phyloP scores from a whole-genome alignment of 768 basidiomycete species.

The Amanita exitialis region DNA sequence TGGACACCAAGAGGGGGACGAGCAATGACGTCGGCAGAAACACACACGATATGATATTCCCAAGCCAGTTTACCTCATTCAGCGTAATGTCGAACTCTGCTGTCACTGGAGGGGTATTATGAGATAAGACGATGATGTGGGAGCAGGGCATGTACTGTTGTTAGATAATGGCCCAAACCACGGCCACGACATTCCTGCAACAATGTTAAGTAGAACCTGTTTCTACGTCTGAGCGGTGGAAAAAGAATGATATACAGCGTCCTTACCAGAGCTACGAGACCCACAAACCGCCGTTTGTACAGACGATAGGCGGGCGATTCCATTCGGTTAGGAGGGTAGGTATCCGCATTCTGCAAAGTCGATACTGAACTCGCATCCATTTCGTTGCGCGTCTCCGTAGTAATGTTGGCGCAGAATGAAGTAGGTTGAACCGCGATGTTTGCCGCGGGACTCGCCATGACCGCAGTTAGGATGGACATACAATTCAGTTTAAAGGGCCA shows the following conservation, averaged over 20 bases:
- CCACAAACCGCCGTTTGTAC: conserved; percentile 64
- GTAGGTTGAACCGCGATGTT: no score
- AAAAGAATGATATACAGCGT: background rate
- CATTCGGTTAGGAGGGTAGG: no score
- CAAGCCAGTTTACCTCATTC: conserved; percentile 73
- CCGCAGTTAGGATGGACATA: background rate
- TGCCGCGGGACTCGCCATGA: no score
- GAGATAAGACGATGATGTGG: background rate
- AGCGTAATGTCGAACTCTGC: conserved; percentile 60
- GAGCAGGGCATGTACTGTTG: conserved; percentile 31
- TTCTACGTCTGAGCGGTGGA: background rate
- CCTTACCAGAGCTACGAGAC: conserved; percentile 52
- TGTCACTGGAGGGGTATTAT: conserved; percentile 25
- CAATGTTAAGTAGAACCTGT: conserved; percentile 48
- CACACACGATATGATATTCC: conserved; percentile 52
- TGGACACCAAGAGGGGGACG: conserved; percentile 47
- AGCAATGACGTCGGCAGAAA: conserved; percentile 52
- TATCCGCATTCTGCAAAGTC: background rate
- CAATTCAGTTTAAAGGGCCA: background rate
- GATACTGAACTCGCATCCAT: background rate
- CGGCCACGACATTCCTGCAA: conserved; percentile 58
- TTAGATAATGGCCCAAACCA: conserved; percentile 85
- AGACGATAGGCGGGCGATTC: conserved; percentile 37
- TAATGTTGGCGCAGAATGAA: no score
- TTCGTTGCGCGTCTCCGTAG: no score